A percentile compares a stretch with the other conserved stretches of the same genome.
These are phyloP conservation scores for Amanita molliuscula DNA, from an alignment of 768 basidiomycete genomes.

Conservation along the genomic window DNA sequence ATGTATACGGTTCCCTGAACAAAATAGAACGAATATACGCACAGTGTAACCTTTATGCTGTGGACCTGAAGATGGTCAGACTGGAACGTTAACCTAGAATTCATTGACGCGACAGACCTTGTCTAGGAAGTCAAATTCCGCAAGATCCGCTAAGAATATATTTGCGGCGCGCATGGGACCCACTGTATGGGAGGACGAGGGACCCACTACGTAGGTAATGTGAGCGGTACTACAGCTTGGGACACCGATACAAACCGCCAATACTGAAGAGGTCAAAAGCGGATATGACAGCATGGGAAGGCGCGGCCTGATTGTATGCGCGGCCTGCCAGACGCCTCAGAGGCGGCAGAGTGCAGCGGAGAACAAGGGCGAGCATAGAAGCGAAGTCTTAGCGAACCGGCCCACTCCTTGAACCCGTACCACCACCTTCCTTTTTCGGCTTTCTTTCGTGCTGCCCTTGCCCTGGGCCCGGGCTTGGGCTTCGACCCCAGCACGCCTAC, in stretches of 20 bases:
- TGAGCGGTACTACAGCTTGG: neutral
- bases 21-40: slow-evolving; percentile 2
- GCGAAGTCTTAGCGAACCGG: too few species aligned
- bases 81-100: neutral
- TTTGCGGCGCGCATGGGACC: slow-evolving; percentile 80
- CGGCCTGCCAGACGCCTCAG: neutral
- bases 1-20: neutral
- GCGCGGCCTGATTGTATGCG: neutral
- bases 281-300: slow-evolving; percentile 77
- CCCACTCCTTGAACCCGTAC: too few species aligned
- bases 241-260: slow-evolving; percentile 44
- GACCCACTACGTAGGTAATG: slow-evolving; percentile 26
- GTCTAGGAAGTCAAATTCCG: slow-evolving; percentile 56
- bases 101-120: slow-evolving; percentile 33
- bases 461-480: too few species aligned
- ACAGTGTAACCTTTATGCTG: slow-evolving; percentile 81
- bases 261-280: slow-evolving; percentile 91
- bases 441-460: too few species aligned
- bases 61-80: slow-evolving; percentile 37
- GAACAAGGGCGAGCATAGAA: too few species aligned
- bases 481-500: too few species aligned
- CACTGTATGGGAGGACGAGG: slow-evolving; percentile 42
- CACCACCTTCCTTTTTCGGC: too few species aligned
- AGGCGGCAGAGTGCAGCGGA: too few species aligned
- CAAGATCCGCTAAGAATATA: slow-evolving; percentile 74